A percentile compares a stretch with the other conserved stretches of the same genome.
Conservation (phyloP, 352 stramenopile genomes). For the Nothophytophthora sp. region DNA sequence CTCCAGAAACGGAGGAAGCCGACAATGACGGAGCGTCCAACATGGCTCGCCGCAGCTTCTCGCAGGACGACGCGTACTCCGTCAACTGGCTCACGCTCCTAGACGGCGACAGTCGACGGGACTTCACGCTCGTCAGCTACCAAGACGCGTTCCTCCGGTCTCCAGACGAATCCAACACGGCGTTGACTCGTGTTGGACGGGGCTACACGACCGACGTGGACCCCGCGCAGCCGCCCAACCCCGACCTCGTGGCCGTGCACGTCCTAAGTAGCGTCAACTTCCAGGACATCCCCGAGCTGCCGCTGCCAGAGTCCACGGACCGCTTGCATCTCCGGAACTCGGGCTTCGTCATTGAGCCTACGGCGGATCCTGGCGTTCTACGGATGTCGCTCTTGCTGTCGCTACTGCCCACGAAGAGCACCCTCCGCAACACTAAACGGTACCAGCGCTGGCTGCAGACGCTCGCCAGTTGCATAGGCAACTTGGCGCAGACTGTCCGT, state of each 20-base stretch:
- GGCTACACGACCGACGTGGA: too few relatives aligned
- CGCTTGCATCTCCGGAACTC: conserved; percentile 43
- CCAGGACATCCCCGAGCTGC: conserved; percentile 35
- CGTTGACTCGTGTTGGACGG: conserved; percentile 28
- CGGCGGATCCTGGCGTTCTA: conserved; percentile 31
- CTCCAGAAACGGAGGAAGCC: conserved; percentile 25
- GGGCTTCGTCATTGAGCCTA: conserved; percentile 63
- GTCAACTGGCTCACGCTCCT: conserved; percentile 72
- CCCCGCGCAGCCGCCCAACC: too few relatives aligned
- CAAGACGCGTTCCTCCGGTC: conserved; percentile 71
- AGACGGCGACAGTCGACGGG: conserved; percentile 39
- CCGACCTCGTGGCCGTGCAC: conserved; percentile 38
- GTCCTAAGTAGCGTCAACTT: conserved; percentile 42
- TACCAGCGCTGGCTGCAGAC: conserved; percentile 47
- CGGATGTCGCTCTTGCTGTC: conserved; percentile 46
- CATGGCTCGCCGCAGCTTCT: conserved; percentile 39
- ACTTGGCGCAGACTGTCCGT: conserved; percentile 23
- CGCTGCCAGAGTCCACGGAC: conserved; percentile 32
- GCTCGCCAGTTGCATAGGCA: conserved; percentile 35
- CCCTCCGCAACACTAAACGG: conserved; percentile 21
- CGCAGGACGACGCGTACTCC: conserved; percentile 66
- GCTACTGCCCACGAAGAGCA: conserved; percentile 38
- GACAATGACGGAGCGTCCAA: conserved; percentile 11
- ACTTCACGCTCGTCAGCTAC: conserved; percentile 77
- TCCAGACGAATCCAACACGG: conserved; percentile 30